Percentiles rank a stretch among this genome's conserved stretches.
phyloP scores from a whole-genome alignment of 768 basidiomycete species.

The Agaricus blazei region DNA sequence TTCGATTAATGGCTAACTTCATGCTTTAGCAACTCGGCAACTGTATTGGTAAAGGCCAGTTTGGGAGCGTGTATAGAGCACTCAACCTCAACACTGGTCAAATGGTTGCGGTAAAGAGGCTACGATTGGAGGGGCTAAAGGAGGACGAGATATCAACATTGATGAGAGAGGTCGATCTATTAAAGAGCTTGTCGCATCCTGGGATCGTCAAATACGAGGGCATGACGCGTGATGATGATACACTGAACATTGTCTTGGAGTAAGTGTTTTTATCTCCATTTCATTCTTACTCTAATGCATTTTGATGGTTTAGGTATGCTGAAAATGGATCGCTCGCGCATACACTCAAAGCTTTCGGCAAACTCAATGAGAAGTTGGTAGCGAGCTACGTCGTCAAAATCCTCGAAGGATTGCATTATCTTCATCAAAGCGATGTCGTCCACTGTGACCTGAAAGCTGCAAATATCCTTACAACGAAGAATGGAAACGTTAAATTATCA shows the following conservation, averaged over 20 bases:
- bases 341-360: conserved; percentile 90
- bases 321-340: conserved; percentile 96
- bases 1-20: not conserved
- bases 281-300: conserved; percentile 3
- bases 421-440: conserved; percentile 86
- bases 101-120: conserved; percentile 99
- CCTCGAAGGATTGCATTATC: conserved; percentile 90
- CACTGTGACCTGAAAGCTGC: conserved; percentile 99
- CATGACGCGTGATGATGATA: conserved; percentile 85
- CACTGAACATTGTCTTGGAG: conserved; percentile 92
- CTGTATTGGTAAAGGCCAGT: conserved; percentile 95
- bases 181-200: conserved; percentile 88
- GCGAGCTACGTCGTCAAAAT: conserved; percentile 95
- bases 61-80: conserved; percentile 93
- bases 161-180: conserved; percentile 91
- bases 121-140: conserved; percentile 83
- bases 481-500: conserved; percentile 92
- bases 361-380: conserved; percentile 87
- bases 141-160: conserved; percentile 88
- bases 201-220: conserved; percentile 98
- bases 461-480: conserved; percentile 98
- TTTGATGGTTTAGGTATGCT: conserved; percentile 58
- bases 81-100: conserved; percentile 92
- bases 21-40: conserved; percentile 88
- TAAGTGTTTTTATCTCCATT: conserved; percentile 35